These are phyloP conservation scores for Beauveria asiatica DNA, from an alignment of 2,329 filamentous ascomycete genomes.

Conservation along the genomic window DNA sequence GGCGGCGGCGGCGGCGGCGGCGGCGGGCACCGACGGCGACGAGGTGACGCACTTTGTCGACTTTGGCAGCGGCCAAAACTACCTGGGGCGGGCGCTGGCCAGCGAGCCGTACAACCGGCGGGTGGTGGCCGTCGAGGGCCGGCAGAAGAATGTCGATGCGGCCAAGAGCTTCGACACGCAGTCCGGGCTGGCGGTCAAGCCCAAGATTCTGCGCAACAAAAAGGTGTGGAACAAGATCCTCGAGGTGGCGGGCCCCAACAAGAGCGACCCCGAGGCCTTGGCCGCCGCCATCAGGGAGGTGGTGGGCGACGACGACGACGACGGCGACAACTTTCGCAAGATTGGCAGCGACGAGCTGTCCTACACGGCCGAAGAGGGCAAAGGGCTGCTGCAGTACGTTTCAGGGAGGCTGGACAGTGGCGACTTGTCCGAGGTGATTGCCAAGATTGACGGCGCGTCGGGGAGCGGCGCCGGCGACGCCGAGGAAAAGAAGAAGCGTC, in stretches of 20 bases:
- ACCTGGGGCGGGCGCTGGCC: constrained; percentile 80
- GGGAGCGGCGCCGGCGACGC: constrained; percentile 13
- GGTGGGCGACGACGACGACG: constrained; percentile 18
- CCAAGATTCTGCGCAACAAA: constrained; percentile 71
- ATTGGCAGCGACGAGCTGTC: constrained; percentile 25
- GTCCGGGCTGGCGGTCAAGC: constrained; percentile 66
- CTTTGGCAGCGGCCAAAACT: constrained; percentile 95
- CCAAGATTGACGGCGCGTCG: constrained; percentile 39
- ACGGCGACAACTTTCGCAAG: constrained; percentile 19
- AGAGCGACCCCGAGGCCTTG: constrained; percentile 32
- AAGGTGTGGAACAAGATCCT: constrained; percentile 59
- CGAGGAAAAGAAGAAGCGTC: constrained; percentile 25
- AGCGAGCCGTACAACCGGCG: constrained; percentile 77
- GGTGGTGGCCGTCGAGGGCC: constrained; percentile 85
- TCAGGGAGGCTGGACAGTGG: constrained; percentile 66
- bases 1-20: no score
- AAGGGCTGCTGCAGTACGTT: constrained; percentile 68
- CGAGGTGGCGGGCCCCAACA: constrained; percentile 23
- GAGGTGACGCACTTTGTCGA: constrained; percentile 82
- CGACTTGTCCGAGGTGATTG: constrained; percentile 59
- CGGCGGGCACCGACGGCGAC: constrained; percentile 35
- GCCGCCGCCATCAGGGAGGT: constrained; percentile 27
- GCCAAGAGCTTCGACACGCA: constrained; percentile 78
- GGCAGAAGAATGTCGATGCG: constrained; percentile 75
- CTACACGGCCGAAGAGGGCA: constrained; percentile 51